A percentile compares a stretch with the other conserved stretches of the same genome.
These are phyloP conservation scores for Mentha longifolia DNA, from an alignment of 257 asterid genomes.

Conservation along the genomic window DNA sequence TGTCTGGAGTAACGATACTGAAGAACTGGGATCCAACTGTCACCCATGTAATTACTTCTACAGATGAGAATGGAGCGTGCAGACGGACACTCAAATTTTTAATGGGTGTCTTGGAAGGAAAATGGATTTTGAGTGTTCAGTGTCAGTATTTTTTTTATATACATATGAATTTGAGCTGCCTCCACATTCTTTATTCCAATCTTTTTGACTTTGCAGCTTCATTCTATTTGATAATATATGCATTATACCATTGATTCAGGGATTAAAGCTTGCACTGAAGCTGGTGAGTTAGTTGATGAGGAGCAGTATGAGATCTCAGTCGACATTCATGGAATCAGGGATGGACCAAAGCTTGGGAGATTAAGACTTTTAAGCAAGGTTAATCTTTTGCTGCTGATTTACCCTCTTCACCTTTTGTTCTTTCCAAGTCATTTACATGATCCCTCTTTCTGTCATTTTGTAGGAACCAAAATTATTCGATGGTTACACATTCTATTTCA, in stretches of 20 bases:
- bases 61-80: conserved; percentile 81
- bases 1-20: conserved; percentile 54
- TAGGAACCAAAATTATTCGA: conserved; percentile 86
- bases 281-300: conserved; percentile 66
- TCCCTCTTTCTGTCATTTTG: conserved; percentile 31
- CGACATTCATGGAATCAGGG: conserved; percentile 78
- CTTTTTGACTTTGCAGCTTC: background rate
- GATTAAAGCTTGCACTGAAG: conserved; percentile 75
- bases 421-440: conserved; percentile 21
- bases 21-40: conserved; percentile 80
- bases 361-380: conserved; percentile 73
- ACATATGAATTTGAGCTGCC: background rate
- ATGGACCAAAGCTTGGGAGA: conserved; percentile 90
- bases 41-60: conserved; percentile 87
- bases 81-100: conserved; percentile 83
- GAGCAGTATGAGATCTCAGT: conserved; percentile 68
- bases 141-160: conserved; percentile 54
- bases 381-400: conserved; percentile 16
- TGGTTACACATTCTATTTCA: conserved; percentile 68
- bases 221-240: background rate
- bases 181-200: background rate
- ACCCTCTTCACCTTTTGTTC: background rate
- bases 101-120: conserved; percentile 93
- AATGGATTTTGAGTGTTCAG: conserved; percentile 77
- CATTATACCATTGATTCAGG: conserved; percentile 50